These are phyloP conservation scores for Pleurotus tuoliensis DNA, from an alignment of 768 basidiomycete genomes.

Conservation along the genomic window DNA sequence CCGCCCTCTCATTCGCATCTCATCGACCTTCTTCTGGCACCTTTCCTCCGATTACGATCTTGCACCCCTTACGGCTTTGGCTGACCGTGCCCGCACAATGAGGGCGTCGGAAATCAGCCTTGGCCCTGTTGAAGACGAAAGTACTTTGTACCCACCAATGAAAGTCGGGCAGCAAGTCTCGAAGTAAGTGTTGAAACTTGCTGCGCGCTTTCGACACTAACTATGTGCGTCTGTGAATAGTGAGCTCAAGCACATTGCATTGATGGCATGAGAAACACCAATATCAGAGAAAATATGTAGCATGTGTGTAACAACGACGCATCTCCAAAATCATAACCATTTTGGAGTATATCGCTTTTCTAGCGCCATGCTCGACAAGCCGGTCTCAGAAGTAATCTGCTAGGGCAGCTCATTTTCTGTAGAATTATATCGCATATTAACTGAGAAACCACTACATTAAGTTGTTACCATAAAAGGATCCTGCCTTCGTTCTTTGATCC, in stretches of 20 bases:
- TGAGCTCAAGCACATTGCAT: conserved; percentile 76
- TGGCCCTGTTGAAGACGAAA: conserved; percentile 38
- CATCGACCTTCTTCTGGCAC: conserved; percentile 96
- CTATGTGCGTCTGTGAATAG: conserved; percentile 31
- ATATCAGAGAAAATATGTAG: too few relatives aligned
- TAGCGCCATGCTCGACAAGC: too few relatives aligned
- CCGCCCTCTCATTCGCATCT: conserved; percentile 92
- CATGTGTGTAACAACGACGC: too few relatives aligned
- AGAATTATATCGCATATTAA: too few relatives aligned
- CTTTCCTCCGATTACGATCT: conserved; percentile 82
- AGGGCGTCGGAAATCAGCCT: conserved; percentile 34
- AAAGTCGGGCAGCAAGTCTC: conserved; percentile 89
- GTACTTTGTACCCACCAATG: conserved; percentile 59
- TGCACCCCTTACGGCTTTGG: conserved; percentile 55
- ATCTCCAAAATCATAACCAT: too few relatives aligned
- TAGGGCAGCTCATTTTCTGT: too few relatives aligned
- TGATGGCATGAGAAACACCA: conserved; percentile 55
- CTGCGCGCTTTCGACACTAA: not conserved
- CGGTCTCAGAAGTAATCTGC: conserved; percentile 13
- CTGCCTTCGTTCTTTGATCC: conserved; percentile 15
- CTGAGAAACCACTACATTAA: too few relatives aligned
- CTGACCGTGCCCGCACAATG: conserved; percentile 41
- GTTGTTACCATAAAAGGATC: too few relatives aligned
- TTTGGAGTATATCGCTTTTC: too few relatives aligned
- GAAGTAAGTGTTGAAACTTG: conserved; percentile 43